Evolutionary conservation across 2,329 filamentous ascomycete species (phyloP).

Genomic region (Aspergillus sp.): DNA sequence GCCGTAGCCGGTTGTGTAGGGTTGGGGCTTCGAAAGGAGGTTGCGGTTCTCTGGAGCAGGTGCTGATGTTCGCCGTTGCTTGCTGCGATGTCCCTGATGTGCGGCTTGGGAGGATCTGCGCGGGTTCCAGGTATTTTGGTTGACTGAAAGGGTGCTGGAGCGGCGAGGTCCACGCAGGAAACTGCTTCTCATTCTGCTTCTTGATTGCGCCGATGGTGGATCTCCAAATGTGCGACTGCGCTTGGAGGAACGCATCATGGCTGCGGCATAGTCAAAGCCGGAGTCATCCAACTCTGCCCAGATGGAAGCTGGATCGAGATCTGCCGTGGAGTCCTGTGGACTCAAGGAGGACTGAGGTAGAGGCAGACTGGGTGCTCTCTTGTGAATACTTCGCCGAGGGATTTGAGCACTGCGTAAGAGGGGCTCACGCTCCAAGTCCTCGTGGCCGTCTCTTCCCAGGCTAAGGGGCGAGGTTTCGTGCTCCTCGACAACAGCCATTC

Average conservation of each 20-base stretch:
- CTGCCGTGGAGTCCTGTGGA: conserved; percentile 54
- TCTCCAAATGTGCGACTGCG: conserved; percentile 16
- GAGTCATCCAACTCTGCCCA: conserved; percentile 87
- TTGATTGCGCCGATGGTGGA: conserved; percentile 20
- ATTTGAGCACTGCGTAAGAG: conserved; percentile 34
- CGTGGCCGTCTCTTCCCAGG: conserved; percentile 38
- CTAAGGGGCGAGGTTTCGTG: conserved; percentile 33
- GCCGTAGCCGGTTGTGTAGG: conserved; percentile 32
- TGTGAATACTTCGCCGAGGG: conserved; percentile 30
- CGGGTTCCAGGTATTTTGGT: conserved; percentile 24
- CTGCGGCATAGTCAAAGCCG: conserved; percentile 39
- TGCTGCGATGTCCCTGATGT: conserved; percentile 13
- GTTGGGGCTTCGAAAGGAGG: conserved; percentile 21
- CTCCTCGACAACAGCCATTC: conserved; percentile 74
- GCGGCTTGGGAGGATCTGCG: conserved; percentile 22
- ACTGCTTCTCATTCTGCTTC: conserved; percentile 25
- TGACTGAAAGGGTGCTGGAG: conserved; percentile 23
- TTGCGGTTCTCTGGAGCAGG: conserved; percentile 23
- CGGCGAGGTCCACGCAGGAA: conserved; percentile 25
- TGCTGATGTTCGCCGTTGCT: conserved; percentile 29
- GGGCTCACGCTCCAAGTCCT: conserved; percentile 44
- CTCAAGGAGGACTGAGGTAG: conserved; percentile 29
- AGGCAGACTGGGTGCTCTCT: conserved; percentile 38
- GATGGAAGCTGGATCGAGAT: conserved; percentile 73
- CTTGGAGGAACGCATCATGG: conserved; percentile 15